Conservation (phyloP, 2,329 filamentous ascomycete species). For the Colletotrichum sublineola region DNA sequence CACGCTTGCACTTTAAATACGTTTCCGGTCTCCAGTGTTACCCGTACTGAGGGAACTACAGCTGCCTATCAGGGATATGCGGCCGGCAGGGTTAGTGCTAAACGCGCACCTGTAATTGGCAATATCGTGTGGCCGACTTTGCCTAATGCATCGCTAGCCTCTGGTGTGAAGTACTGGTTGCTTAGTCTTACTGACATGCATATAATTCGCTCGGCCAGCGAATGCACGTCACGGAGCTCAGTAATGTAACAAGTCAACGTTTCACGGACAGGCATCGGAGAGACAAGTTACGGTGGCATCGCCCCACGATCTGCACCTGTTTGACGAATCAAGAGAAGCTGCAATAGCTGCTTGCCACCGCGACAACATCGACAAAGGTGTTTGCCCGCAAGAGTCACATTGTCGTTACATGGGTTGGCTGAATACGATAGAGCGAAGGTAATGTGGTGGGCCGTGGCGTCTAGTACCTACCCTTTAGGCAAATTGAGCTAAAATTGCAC, state of each 20-base stretch:
- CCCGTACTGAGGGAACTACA: background rate
- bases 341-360: background rate
- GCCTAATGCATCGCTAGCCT: background rate
- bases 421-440: too few species aligned
- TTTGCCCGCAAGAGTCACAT: background rate
- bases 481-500: too few species aligned
- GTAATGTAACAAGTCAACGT: background rate
- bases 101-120: background rate
- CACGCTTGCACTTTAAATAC: background rate
- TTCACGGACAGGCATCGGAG: background rate
- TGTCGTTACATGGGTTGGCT: background rate
- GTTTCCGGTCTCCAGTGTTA: too few species aligned
- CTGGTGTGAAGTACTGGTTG: background rate
- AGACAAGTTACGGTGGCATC: background rate
- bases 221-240: background rate
- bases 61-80: background rate
- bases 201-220: background rate
- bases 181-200: background rate
- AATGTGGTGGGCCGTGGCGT: too few species aligned
- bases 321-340: background rate
- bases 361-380: background rate
- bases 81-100: background rate
- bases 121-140: background rate
- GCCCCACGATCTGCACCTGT: background rate
- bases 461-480: too few species aligned